Evolutionary conservation across 179 eudicot genomes (phyloP).

Genomic region (Actinidia chinensis): DNA sequence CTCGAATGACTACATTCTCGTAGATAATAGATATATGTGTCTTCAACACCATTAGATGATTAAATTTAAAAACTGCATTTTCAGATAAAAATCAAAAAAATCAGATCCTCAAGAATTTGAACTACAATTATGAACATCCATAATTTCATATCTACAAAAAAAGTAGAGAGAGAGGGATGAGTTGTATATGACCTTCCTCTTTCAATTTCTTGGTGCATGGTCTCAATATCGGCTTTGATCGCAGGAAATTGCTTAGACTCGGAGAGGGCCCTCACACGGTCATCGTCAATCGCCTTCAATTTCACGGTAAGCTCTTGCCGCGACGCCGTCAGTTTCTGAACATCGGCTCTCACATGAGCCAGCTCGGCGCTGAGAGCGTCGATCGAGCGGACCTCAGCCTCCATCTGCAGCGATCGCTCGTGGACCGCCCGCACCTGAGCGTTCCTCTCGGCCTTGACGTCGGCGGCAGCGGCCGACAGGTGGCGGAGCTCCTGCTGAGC

Average conservation of each 20-base stretch:
- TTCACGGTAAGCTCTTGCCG: slow-evolving; percentile 39
- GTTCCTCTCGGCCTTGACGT: slow-evolving; percentile 50
- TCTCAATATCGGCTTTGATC: slow-evolving; percentile 54
- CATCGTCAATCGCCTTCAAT: slow-evolving; percentile 38
- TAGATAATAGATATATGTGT: neutral
- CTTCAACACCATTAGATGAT: neutral
- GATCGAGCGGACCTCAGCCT: slow-evolving; percentile 42
- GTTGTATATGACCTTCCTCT: slow-evolving; percentile 60
- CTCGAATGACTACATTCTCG: neutral
- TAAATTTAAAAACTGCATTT: neutral
- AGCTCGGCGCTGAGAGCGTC: slow-evolving; percentile 42
- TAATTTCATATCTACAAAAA: too few relatives aligned
- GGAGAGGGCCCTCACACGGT: slow-evolving; percentile 30
- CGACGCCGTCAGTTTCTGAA: slow-evolving; percentile 39
- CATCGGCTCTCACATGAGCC: slow-evolving; percentile 42
- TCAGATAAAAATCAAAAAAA: neutral
- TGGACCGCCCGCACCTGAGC: slow-evolving; percentile 54
- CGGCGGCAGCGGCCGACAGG: slow-evolving; percentile 41
- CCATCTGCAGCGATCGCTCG: slow-evolving; percentile 48
- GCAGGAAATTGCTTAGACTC: slow-evolving; percentile 39
- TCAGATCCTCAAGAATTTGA: neutral
- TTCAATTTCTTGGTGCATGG: slow-evolving; percentile 49
- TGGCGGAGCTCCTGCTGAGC: slow-evolving; percentile 54
- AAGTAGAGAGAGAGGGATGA: neutral
- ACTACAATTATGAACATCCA: too few relatives aligned